Evolutionary conservation across 139 green algal genomes (phyloP).

Genomic region (Chlamydomonas eustigma): DNA sequence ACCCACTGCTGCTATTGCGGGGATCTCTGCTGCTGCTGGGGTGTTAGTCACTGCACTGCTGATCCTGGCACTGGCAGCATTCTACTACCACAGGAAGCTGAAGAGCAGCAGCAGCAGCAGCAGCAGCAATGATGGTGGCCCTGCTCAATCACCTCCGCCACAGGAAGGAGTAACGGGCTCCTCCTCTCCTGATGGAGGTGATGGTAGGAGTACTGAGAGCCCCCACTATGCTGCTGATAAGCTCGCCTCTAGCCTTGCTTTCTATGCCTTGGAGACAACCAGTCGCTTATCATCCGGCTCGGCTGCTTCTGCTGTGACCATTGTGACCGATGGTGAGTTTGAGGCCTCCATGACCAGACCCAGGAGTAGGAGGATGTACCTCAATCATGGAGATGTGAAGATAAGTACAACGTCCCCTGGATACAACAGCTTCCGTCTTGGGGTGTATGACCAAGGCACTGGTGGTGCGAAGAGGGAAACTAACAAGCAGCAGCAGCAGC

Average conservation of each 20-base stretch:
- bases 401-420: too few relatives aligned
- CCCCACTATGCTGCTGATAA: background rate
- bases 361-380: too few relatives aligned
- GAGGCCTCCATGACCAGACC: background rate
- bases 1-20: too few relatives aligned
- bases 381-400: too few relatives aligned
- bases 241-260: background rate
- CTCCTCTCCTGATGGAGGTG: background rate
- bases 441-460: background rate
- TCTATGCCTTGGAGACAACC: background rate
- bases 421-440: too few relatives aligned
- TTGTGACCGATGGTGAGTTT: background rate
- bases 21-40: too few relatives aligned
- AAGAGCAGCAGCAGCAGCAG: background rate
- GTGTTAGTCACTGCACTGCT: too few relatives aligned
- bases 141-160: background rate
- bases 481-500: background rate
- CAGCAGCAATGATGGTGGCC: background rate
- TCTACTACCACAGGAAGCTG: background rate
- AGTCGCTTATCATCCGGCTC: background rate
- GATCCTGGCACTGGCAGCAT: too few relatives aligned
- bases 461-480: background rate
- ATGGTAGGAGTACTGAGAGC: background rate
- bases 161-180: background rate
- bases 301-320: background rate